phyloP scores from a whole-genome alignment of 306 rosid genomes.

The Dryas alaskensis region DNA sequence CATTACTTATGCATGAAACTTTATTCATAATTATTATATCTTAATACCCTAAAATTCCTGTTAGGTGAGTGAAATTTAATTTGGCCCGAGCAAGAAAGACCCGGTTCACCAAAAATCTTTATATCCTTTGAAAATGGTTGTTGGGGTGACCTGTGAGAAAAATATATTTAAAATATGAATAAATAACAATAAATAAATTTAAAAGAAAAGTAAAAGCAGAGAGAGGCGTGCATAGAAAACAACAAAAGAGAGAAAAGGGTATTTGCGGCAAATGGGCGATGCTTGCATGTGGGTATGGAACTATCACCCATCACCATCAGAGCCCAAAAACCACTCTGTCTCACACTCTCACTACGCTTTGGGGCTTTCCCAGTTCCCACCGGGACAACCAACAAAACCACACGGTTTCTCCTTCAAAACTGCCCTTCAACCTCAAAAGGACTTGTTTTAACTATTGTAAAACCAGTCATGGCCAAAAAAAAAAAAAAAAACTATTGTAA shows the following conservation, averaged over 20 bases:
- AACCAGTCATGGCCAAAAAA: no score
- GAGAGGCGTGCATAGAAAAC: slow-evolving; percentile 2
- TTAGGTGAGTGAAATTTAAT: background rate
- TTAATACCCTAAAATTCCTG: background rate
- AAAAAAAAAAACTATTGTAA: background rate
- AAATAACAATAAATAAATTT: background rate
- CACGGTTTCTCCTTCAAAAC: slow-evolving; percentile 52
- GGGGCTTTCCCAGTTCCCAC: slow-evolving; percentile 23
- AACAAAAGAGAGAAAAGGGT: slow-evolving; percentile 25
- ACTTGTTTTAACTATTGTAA: background rate
- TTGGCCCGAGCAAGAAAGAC: background rate
- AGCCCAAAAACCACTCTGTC: slow-evolving; percentile 34
- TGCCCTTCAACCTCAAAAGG: slow-evolving; percentile 11
- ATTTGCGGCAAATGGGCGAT: slow-evolving; percentile 48
- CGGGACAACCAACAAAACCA: slow-evolving; percentile 53
- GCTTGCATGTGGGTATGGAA: slow-evolving; percentile 58
- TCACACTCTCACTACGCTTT: slow-evolving; percentile 41
- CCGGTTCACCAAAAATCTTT: slow-evolving; percentile 2
- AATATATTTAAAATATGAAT: no score
- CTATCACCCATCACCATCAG: slow-evolving; percentile 33
- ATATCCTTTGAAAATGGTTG: background rate
- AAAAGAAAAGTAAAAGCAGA: slow-evolving; percentile 1
- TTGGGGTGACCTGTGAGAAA: background rate
- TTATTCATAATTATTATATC: background rate
- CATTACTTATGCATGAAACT: background rate